phyloP scores from a whole-genome alignment of 1,284 basidiomycete species.

The Butyriboletus regius region DNA sequence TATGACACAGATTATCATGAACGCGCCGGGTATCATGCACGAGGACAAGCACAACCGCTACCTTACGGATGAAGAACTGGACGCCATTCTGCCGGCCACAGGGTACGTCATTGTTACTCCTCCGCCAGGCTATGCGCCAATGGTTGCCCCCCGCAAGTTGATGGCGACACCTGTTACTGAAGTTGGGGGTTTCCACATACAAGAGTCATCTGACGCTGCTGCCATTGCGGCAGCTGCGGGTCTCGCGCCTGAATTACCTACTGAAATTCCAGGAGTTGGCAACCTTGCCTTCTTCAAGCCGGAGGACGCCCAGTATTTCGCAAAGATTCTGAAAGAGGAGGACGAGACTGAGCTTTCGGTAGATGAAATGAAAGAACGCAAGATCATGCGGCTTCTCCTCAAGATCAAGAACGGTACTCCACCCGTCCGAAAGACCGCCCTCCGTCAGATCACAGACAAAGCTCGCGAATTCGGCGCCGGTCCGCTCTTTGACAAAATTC shows the following conservation, averaged over 20 bases:
- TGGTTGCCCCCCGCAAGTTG: constrained; percentile 73
- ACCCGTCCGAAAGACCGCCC: constrained; percentile 93
- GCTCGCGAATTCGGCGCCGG: constrained; percentile 97
- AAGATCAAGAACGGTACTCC: constrained; percentile 99
- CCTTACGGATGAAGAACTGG: constrained; percentile 91
- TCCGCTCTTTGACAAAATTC: constrained; percentile 98
- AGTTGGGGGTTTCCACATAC: constrained; percentile 87
- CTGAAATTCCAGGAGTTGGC: constrained; percentile 96
- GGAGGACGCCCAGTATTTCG: constrained; percentile 96
- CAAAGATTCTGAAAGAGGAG: constrained; percentile 91
- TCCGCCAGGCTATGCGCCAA: constrained; percentile 86
- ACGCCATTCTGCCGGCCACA: constrained; percentile 76
- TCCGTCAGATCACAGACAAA: constrained; percentile 98
- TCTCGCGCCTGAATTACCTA: constrained; percentile 90
- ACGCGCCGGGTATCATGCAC: constrained; percentile 71
- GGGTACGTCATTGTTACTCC: constrained; percentile 92
- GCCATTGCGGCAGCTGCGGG: constrained; percentile 81
- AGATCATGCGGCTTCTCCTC: constrained; percentile 98
- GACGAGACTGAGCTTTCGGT: constrained; percentile 90
- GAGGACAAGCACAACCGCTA: constrained; percentile 93
- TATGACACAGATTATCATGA: constrained; percentile 75
- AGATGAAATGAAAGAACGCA: constrained; percentile 99
- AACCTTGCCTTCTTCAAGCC: constrained; percentile 96
- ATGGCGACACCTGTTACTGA: constrained; percentile 67
- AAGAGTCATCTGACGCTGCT: constrained; percentile 85